Conservation (phyloP, 1,284 basidiomycete genomes). For the Calocybe gambosa region DNA sequence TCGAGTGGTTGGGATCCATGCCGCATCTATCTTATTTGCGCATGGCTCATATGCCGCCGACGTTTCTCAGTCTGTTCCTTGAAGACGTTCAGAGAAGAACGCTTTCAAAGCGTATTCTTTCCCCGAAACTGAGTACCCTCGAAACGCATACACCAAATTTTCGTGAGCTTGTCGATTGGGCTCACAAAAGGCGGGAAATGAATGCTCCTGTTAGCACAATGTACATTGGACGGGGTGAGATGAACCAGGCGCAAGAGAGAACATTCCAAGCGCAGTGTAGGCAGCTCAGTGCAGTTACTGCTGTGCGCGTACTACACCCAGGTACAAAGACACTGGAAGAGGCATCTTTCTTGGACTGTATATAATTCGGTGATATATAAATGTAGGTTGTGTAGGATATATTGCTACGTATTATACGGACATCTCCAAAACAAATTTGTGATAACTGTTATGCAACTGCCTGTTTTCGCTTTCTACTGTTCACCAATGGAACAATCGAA, state of each 20-base stretch:
- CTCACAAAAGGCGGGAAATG: slow-evolving; percentile 16
- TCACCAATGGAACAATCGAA: slow-evolving; percentile 21
- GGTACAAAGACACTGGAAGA: slow-evolving; percentile 33
- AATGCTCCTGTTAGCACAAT: slow-evolving; percentile 26
- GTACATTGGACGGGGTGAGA: slow-evolving; percentile 23
- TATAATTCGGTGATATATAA: neutral
- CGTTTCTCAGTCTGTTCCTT: slow-evolving; percentile 40
- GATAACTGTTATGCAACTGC: slow-evolving; percentile 19
- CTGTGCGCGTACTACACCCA: slow-evolving; percentile 18
- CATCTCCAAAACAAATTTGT: neutral
- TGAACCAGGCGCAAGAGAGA: slow-evolving; percentile 15
- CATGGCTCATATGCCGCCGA: slow-evolving; percentile 32
- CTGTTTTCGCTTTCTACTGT: slow-evolving; percentile 40
- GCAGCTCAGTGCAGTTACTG: slow-evolving; percentile 15
- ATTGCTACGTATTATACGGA: too few species aligned
- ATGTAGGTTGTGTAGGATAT: neutral
- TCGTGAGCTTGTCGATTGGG: slow-evolving; percentile 20
- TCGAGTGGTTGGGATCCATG: slow-evolving; percentile 48
- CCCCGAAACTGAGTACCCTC: slow-evolving; percentile 36
- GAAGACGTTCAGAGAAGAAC: slow-evolving; percentile 11
- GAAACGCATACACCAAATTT: slow-evolving; percentile 31
- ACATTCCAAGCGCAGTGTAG: slow-evolving; percentile 8
- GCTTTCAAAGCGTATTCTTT: slow-evolving; percentile 21
- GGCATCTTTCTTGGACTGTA: neutral
- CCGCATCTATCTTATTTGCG: slow-evolving; percentile 45